These are phyloP conservation scores for Leccinum broughii DNA, from an alignment of 768 basidiomycete genomes.

Conservation along the genomic window DNA sequence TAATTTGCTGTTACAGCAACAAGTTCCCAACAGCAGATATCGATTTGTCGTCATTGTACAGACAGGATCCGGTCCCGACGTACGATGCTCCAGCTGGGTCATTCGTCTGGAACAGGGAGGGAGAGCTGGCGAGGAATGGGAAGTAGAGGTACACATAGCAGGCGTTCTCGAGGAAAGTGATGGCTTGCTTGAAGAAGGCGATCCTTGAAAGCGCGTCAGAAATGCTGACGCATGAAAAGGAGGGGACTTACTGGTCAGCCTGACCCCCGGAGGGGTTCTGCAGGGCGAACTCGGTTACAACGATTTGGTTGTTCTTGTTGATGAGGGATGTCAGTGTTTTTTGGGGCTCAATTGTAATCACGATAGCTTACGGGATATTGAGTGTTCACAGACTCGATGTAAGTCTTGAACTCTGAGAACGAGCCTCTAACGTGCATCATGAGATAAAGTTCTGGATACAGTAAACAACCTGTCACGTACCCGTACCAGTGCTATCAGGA, in stretches of 20 bases:
- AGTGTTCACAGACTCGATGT: conserved; percentile 27
- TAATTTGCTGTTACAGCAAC: conserved; percentile 14
- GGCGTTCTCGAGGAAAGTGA: conserved; percentile 35
- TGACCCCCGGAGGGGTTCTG: conserved; percentile 33
- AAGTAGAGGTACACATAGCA: conserved; percentile 38
- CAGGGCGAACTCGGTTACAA: conserved; percentile 37
- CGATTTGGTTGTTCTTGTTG: conserved; percentile 25
- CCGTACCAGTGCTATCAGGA: conserved; percentile 31
- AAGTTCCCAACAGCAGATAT: conserved; percentile 28
- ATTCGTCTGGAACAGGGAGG: conserved; percentile 25
- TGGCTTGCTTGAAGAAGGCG: conserved; percentile 35
- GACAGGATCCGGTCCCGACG: conserved; percentile 33
- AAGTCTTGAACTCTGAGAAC: conserved; percentile 31
- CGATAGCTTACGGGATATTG: conserved; percentile 28
- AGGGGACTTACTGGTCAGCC: conserved; percentile 28
- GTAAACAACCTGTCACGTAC: conserved; percentile 13
- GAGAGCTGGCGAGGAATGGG: conserved; percentile 38
- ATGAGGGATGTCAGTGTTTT: conserved; percentile 4
- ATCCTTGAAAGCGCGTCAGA: conserved; percentile 20
- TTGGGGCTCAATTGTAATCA: not conserved
- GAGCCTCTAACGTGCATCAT: conserved; percentile 14
- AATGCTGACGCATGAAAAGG: not conserved
- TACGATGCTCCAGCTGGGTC: conserved; percentile 12
- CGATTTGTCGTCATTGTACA: conserved; percentile 34
- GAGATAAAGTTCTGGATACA: not conserved